Conservation (phyloP, 495 filamentous ascomycete genomes). For the Penicillium coprophilum region DNA sequence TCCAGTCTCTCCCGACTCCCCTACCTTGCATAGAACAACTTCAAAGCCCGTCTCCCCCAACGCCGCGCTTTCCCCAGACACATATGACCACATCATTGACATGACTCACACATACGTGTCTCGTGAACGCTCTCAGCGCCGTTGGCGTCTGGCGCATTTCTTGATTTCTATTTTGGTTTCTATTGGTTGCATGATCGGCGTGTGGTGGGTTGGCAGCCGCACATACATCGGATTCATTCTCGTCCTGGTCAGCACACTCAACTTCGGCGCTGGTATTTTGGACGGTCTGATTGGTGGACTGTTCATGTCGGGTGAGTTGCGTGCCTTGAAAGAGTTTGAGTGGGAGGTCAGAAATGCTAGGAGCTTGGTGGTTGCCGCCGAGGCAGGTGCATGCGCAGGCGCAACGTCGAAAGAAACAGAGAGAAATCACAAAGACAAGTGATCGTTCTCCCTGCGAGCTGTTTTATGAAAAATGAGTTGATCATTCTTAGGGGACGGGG, state of each 20-base stretch:
- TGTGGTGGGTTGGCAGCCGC: slow-evolving; percentile 75
- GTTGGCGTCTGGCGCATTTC: slow-evolving; percentile 72
- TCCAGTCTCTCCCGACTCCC: slow-evolving; percentile 5
- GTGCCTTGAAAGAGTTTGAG: slow-evolving; percentile 88
- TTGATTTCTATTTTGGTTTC: slow-evolving; percentile 60
- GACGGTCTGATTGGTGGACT: slow-evolving; percentile 84
- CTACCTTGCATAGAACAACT: slow-evolving; percentile 19
- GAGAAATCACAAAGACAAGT: slow-evolving; percentile 7
- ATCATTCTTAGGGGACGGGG: neutral
- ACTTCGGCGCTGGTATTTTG: slow-evolving; percentile 70
- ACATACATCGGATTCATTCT: slow-evolving; percentile 80
- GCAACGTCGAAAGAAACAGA: slow-evolving; percentile 3
- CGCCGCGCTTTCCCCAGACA: slow-evolving; percentile 45
- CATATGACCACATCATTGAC: slow-evolving; percentile 71
- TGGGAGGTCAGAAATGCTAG: slow-evolving; percentile 83
- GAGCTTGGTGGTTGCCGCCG: slow-evolving; percentile 29
- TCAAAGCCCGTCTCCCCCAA: slow-evolving; percentile 28
- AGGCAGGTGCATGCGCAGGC: slow-evolving; percentile 7
- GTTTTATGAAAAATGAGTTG: neutral
- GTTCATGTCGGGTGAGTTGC: slow-evolving; percentile 79
- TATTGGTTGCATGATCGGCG: slow-evolving; percentile 69
- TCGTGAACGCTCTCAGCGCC: slow-evolving; percentile 69
- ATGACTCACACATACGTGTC: slow-evolving; percentile 63
- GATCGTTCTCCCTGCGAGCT: slow-evolving; percentile 1
- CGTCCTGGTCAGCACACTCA: slow-evolving; percentile 72